Percentiles rank a stretch among this genome's conserved stretches.
Conservation (phyloP, 1,284 basidiomycete genomes). For the Malassezia sympodialis region DNA sequence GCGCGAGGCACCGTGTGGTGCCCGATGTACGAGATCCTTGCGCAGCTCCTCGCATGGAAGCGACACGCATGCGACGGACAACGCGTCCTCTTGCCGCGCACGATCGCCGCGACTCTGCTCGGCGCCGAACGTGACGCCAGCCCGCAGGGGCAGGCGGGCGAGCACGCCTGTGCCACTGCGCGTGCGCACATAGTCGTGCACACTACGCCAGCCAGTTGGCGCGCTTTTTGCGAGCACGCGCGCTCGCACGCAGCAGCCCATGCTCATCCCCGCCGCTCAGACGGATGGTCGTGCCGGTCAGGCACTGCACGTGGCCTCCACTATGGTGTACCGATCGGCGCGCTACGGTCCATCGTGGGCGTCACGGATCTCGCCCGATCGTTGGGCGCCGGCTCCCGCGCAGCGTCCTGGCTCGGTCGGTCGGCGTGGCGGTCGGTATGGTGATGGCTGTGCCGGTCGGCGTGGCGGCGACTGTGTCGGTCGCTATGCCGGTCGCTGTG, state of each 20-base stretch:
- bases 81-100: slow-evolving; percentile 40
- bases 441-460: background rate
- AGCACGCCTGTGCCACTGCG: slow-evolving; percentile 3
- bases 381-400: background rate
- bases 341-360: slow-evolving; percentile 6
- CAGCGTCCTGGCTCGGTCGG: background rate
- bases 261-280: background rate
- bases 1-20: slow-evolving; percentile 15
- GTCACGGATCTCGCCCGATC: background rate
- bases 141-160: slow-evolving; percentile 17
- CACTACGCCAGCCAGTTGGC: background rate
- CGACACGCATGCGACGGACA: slow-evolving; percentile 34
- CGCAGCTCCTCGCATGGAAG: slow-evolving; percentile 29
- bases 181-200: slow-evolving; percentile 14
- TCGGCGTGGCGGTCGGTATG: background rate
- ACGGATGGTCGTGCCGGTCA: background rate
- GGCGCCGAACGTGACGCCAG: slow-evolving; percentile 15
- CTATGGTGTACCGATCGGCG: slow-evolving; percentile 1
- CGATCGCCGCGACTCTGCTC: slow-evolving; percentile 29
- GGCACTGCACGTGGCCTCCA: slow-evolving; percentile 2
- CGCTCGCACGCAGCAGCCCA: background rate
- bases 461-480: background rate
- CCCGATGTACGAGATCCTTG: slow-evolving; percentile 12
- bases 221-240: background rate
- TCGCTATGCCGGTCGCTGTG: too few species aligned